A percentile compares a stretch with the other conserved stretches of the same genome.
These are phyloP conservation scores for Citrus glauca DNA, from an alignment of 345 rosid genomes.

Conservation along the genomic window DNA sequence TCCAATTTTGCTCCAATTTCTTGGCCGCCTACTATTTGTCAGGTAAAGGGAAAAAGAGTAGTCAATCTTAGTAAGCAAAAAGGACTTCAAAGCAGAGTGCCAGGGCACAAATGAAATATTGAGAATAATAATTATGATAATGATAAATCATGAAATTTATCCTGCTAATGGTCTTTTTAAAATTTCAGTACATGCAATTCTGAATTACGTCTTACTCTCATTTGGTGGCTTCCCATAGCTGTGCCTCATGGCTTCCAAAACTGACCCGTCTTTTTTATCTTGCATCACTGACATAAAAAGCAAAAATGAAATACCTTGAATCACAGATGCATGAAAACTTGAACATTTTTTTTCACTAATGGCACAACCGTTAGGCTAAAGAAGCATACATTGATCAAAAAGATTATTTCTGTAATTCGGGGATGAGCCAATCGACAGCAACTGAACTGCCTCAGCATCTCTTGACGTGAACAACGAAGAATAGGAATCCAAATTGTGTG, in stretches of 20 bases:
- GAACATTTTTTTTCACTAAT: not conserved
- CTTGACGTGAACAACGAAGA: slow-evolving; percentile 35
- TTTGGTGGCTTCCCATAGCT: slow-evolving; percentile 45
- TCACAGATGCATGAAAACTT: not conserved
- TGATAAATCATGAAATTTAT: not conserved
- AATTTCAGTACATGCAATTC: not conserved
- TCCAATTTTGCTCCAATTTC: slow-evolving; percentile 23
- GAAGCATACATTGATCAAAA: slow-evolving; percentile 41
- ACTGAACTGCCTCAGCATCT: slow-evolving; percentile 65
- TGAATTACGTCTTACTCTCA: slow-evolving; percentile 29
- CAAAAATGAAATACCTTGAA: not conserved
- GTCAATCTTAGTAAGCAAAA: not conserved
- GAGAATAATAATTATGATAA: too few relatives aligned
- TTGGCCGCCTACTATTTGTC: slow-evolving; percentile 13
- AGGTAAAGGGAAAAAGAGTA: not conserved
- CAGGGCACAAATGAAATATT: too few relatives aligned
- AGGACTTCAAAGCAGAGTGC: not conserved
- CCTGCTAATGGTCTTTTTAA: not conserved
- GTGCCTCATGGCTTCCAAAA: slow-evolving; percentile 30
- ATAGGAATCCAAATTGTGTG: slow-evolving; percentile 39
- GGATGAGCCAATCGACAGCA: slow-evolving; percentile 46
- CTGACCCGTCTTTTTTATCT: slow-evolving; percentile 39
- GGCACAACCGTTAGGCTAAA: not conserved
- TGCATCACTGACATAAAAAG: slow-evolving; percentile 38
- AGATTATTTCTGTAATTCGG: slow-evolving; percentile 42